Evolutionary conservation across 2,329 filamentous ascomycete genomes (phyloP).

Genomic region (Arthrobotrys musiformis): DNA sequence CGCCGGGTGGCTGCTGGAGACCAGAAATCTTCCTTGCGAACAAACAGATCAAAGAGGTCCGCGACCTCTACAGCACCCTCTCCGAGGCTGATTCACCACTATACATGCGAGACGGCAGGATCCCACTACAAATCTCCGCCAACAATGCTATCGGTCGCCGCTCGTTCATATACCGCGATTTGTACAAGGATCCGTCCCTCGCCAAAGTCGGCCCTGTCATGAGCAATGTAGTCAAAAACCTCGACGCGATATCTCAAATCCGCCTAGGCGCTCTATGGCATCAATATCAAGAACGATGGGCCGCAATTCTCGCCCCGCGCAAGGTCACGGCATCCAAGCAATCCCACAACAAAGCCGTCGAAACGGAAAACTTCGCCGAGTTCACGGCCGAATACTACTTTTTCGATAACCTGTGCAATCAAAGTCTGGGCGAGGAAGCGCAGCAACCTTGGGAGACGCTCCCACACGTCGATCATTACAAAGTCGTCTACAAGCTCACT

Average conservation of each 20-base stretch:
- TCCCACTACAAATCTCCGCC: slow-evolving; percentile 32
- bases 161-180: slow-evolving; percentile 40
- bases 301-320: slow-evolving; percentile 21
- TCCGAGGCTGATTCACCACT: slow-evolving; percentile 43
- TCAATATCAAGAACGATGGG: slow-evolving; percentile 45
- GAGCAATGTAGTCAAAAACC: slow-evolving; percentile 47
- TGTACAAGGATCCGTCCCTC: slow-evolving; percentile 26
- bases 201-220: slow-evolving; percentile 41
- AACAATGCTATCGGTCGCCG: slow-evolving; percentile 46
- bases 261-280: slow-evolving; percentile 47
- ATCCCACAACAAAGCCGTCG: not conserved
- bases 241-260: slow-evolving; percentile 40
- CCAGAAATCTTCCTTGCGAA: slow-evolving; percentile 43
- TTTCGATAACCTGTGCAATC: slow-evolving; percentile 50
- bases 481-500: slow-evolving; percentile 36
- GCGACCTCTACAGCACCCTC: slow-evolving; percentile 43
- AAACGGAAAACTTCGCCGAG: slow-evolving; percentile 27
- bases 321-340: slow-evolving; percentile 14
- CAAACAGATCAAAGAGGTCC: slow-evolving; percentile 34
- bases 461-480: slow-evolving; percentile 43
- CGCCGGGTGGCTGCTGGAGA: slow-evolving; percentile 48
- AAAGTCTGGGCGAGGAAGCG: slow-evolving; percentile 37
- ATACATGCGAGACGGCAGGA: slow-evolving; percentile 40
- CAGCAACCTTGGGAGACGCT: slow-evolving; percentile 46
- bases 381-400: slow-evolving; percentile 50